Base-by-base conservation (phyloP, 352 stramenopile genomes). In the Blastocystis sp. region DNA sequence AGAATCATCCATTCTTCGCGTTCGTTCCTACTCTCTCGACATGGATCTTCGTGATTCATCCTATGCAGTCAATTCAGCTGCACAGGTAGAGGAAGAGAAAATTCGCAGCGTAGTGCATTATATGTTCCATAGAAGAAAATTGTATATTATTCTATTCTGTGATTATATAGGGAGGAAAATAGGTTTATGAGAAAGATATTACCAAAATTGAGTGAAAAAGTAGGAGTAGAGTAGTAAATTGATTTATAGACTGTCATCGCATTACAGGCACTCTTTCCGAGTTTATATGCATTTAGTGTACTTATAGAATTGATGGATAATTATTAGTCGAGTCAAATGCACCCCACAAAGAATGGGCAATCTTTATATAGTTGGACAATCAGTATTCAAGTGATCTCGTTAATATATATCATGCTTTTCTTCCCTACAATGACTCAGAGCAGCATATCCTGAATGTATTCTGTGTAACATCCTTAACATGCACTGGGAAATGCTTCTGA, bases 371-470 rank as follows among this genome's bases (percentile, higher is more conserved):
- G 11, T 43, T 85, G 55, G 37, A 64, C 68, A 4, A 85, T 85
- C 39, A 54, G n/a, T 30, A 43, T 85, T 16, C 73, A 85, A 45
- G 73, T 85, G n/a, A 20, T 85, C 8, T 85, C 73, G 37, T 18
- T 85, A 9, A 85, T 85, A 18, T 85, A 85, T 53, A 85, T 85
- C 39, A 85, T 85, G 43, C 18, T 85, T 1, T 85, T 85, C 53
- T 85, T 85, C 73, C 73, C 73, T 20, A 85, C 73, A 9, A 85
- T 85, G 73, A 65, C 39, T 2, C 45, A 85, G 0, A 68, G 63
- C 39, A 85, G 63, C 56, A 85, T 85, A 85, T 85, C 73, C 53
- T 69, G 7, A 26, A n/a, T 47, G 43, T 2, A 5, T 78, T 26
- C 18, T 56, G 18, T 18, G 20, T 56, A 56, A n/a, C 3, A 0